These are phyloP conservation scores for Ophiostoma pallidulum DNA, from an alignment of 2,329 filamentous ascomycete genomes.

Conservation along the genomic window DNA sequence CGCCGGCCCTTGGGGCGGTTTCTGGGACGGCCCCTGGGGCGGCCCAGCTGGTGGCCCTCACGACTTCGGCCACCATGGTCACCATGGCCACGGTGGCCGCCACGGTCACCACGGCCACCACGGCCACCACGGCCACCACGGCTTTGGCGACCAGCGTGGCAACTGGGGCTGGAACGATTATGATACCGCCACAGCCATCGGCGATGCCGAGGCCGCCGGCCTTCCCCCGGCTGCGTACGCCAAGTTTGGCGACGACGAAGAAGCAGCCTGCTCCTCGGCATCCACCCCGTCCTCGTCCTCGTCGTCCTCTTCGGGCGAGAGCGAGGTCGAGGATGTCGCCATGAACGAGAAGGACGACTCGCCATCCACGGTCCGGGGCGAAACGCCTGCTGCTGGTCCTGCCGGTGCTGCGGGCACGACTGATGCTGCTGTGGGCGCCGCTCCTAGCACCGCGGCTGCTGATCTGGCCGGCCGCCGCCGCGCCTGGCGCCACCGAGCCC, in stretches of 20 bases:
- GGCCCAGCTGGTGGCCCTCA: too few species aligned
- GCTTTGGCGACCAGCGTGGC: not conserved
- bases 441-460: not conserved
- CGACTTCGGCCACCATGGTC: not conserved
- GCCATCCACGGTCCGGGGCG: constrained; percentile 15
- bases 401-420: constrained; percentile 11
- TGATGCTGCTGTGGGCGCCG: not conserved
- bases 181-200: constrained; percentile 11
- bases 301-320: constrained; percentile 2
- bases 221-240: constrained; percentile 10
- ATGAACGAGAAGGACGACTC: constrained; percentile 24
- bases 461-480: not conserved
- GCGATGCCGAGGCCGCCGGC: constrained; percentile 12
- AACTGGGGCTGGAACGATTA: constrained; percentile 4
- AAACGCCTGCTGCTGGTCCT: not conserved
- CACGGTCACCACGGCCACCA: not conserved
- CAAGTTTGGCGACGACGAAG: constrained; percentile 8
- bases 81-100: not conserved
- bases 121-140: constrained; percentile 2
- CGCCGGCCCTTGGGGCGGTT: too few species aligned
- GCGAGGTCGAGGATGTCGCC: constrained; percentile 15
- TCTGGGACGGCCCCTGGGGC: too few species aligned
- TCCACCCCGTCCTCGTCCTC: constrained; percentile 3
- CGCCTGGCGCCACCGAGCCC: not conserved
- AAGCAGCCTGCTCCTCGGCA: too few species aligned